Evolutionary conservation across 2,329 filamentous ascomycete genomes (phyloP), one percentile per base, ranked within the genome.

Genomic region (Tolypocladium endophyticum): DNA sequence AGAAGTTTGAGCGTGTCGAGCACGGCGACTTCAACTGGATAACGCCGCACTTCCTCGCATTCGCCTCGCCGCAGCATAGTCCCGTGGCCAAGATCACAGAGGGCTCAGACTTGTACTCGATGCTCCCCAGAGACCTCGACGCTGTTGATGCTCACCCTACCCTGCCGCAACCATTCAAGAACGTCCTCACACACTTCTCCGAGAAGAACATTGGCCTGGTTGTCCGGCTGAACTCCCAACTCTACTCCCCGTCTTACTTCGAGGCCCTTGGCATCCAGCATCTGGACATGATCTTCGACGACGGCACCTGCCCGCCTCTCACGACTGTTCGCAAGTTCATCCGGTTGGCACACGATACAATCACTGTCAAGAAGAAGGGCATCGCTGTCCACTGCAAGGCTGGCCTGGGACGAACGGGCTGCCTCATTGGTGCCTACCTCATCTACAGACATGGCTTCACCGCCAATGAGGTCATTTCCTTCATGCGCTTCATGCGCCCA

Each of bases 1-100:
- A 99, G 77, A 88, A 85, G 72, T 99, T 85, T 68, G 94, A 99
- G 77, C 85, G 94, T 61, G 94, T 99, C 25, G 94, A 99, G 72
- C 92, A 97, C 80, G 94, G 94, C 64, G 94, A 99, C 77, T 99
- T 99, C 87, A 99, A 99, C 83, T 99, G 94, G 94, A 84, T 99
- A 61, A 96, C 92, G 7, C 92, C 93, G 11, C 81, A 92, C 70
- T 99, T 99, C 77, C 83, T 99, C 57, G 94, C 94, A 28, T 97
- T 99, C 72, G 94, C 94, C 53, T 97, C 93, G 25, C 94, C 94
- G 14, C 92, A 97, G 74, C 87, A 92, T 68, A 81, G 84, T 60
- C 90, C 92, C 6, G 84, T 88, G 16, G 82, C 85, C 59, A 86
- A 88, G 63, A 87, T 96, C 60, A 81, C 87, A 11, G 81, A 85